These are phyloP conservation scores for Parathielavia appendiculata DNA, from an alignment of 495 filamentous ascomycete genomes.

Conservation along the genomic window DNA sequence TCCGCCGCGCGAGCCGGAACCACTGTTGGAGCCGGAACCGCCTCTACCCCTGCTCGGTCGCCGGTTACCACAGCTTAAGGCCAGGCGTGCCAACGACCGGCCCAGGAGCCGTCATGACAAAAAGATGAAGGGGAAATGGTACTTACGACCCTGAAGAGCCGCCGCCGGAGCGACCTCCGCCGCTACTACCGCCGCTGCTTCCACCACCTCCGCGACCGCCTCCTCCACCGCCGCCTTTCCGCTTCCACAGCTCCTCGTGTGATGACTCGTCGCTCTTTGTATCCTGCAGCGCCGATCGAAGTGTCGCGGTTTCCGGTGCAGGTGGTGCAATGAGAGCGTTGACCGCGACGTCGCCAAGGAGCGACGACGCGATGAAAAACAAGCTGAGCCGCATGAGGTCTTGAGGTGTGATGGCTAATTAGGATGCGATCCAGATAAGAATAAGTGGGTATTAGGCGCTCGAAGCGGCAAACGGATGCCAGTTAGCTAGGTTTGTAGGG, in stretches of 20 bases:
- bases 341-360: conserved; percentile 18
- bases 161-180: conserved; percentile 23
- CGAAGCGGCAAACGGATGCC: background rate
- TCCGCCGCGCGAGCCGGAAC: background rate
- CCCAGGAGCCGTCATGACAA: background rate
- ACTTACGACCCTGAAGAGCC: conserved; percentile 9
- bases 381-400: background rate
- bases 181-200: conserved; percentile 23
- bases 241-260: conserved; percentile 49
- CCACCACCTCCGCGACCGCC: conserved; percentile 44
- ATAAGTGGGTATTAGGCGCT: background rate
- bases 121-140: background rate
- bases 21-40: background rate
- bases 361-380: conserved; percentile 7
- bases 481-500: background rate
- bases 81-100: background rate
- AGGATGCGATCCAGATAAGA: background rate
- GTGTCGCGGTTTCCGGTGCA: conserved; percentile 22
- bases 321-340: conserved; percentile 14
- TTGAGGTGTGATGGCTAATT: background rate
- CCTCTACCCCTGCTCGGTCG: background rate
- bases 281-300: conserved; percentile 23
- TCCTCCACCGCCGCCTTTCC: conserved; percentile 51
- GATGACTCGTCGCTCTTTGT: conserved; percentile 21
- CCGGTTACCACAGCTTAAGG: background rate